Percentiles rank a stretch among this genome's conserved stretches.
Evolutionary conservation across 2,329 filamentous ascomycete species (phyloP).

Genomic region (Cladophialophora psammophila): DNA sequence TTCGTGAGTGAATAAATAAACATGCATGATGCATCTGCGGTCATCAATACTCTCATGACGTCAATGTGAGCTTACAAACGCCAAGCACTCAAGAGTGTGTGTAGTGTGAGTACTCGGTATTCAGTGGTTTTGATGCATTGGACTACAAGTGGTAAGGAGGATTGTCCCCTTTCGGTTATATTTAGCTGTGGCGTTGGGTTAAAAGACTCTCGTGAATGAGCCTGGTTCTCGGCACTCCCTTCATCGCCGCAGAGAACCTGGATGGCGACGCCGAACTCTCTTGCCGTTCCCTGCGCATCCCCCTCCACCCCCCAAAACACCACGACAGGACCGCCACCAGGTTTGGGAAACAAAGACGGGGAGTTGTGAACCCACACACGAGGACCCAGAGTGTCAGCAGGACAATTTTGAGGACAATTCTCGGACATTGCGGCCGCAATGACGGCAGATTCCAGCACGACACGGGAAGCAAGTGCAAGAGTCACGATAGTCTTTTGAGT

Average conservation of each 20-base stretch:
- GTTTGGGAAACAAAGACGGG: not conserved
- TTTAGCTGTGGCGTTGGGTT: not conserved
- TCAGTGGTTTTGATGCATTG: not conserved
- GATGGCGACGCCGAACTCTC: not conserved
- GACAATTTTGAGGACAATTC: not conserved
- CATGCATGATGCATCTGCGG: not conserved
- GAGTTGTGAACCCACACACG: not conserved
- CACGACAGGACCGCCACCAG: not conserved
- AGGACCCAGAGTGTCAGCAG: not conserved
- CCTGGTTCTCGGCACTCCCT: not conserved
- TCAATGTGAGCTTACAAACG: not conserved
- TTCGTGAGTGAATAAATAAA: no score
- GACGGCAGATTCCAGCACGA: not conserved
- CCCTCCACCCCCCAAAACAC: not conserved
- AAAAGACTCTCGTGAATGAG: not conserved
- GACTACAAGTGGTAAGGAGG: not conserved
- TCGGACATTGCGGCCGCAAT: not conserved
- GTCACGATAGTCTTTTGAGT: not conserved
- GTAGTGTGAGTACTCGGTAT: not conserved
- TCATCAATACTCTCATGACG: not conserved
- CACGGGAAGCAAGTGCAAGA: not conserved
- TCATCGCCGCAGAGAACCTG: not conserved
- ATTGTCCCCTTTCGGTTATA: not conserved
- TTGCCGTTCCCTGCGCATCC: not conserved
- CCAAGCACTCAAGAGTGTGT: no score